Evolutionary conservation across 2,329 filamentous ascomycete genomes (phyloP), one percentile per base, ranked within the genome.

Genomic region (Verticillium klebahnii): DNA sequence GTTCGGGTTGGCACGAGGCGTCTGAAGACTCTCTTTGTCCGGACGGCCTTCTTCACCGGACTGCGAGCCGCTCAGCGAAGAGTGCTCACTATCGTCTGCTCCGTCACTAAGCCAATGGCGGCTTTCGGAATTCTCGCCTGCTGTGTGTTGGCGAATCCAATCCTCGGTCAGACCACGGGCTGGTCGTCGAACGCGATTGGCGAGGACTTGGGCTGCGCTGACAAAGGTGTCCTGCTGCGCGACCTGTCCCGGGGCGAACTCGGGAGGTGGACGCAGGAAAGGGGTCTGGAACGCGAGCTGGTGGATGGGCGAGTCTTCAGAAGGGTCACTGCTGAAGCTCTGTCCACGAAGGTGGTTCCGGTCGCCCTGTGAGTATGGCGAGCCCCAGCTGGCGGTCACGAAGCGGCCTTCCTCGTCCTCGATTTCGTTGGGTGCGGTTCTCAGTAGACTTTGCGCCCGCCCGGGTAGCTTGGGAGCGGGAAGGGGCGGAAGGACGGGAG

Each of bases 361-460:
- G 62, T 85, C 89, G 45, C 89, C 84, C 64, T 83, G 83, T 61
- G 90, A 88, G 77, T 97, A 97, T 25, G 93, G 93, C 60, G 93
- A 97, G 61, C 93, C 93, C 93, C 93, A 97, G 73, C 89, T 93
- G 57, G 92, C 89, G 56, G 92, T 95, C 64, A 82, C 82, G 73
- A 84, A 87, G 62, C 74, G 76, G 52, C 70, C 71, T 58, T 79
- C 77, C 66, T 75, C 74, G 58, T 68, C 67, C 57, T 67, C 69
- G 32, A 65, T 64, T 56, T 64, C 72, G 64, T 70, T 70, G 67
- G 80, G 78, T 55, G 85, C 82, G n/a, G 82, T 85, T 71, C 81
- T 79, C 70, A 88, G 73, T 62, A 86, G 74, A 62, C 82, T 80
- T 66, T 80, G 77, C 45, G 83, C 81, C 65, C 84, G 82, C 56